phyloP scores from a whole-genome alignment of 2,329 filamentous ascomycete genomes.

The Aspergillus latus region DNA sequence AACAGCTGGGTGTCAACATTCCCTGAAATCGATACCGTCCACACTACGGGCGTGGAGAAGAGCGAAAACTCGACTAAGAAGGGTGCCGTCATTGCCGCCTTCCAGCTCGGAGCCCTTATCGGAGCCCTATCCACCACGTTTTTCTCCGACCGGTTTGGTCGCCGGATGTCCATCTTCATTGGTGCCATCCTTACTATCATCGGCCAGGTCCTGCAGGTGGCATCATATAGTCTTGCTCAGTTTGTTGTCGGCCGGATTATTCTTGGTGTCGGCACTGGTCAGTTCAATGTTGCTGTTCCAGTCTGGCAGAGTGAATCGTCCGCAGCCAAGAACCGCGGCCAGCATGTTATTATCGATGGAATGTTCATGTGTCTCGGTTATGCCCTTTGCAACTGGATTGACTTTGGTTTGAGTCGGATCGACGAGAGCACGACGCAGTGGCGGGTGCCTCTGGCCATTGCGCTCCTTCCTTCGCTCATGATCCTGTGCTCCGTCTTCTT shows the following conservation, averaged over 20 bases:
- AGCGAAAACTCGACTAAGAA: slow-evolving; percentile 27
- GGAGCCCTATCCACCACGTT: slow-evolving; percentile 22
- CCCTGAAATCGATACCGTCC: slow-evolving; percentile 54
- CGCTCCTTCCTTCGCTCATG: slow-evolving; percentile 48
- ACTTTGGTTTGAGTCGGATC: slow-evolving; percentile 50
- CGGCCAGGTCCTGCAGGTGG: slow-evolving; percentile 41
- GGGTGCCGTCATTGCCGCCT: slow-evolving; percentile 28
- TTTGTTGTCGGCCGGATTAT: slow-evolving; percentile 51
- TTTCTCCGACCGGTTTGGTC: slow-evolving; percentile 50
- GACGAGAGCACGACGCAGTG: slow-evolving; percentile 47
- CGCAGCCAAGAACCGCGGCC: slow-evolving; percentile 48
- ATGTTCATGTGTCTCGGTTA: slow-evolving; percentile 42
- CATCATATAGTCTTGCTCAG: slow-evolving; percentile 45
- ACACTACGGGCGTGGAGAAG: slow-evolving; percentile 23
- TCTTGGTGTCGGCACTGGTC: slow-evolving; percentile 50
- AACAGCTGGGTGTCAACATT: slow-evolving; percentile 47
- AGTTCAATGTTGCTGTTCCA: slow-evolving; percentile 50
- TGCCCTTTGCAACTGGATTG: slow-evolving; percentile 43
- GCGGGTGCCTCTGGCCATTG: slow-evolving; percentile 52
- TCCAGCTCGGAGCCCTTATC: slow-evolving; percentile 24
- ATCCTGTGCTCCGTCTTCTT: slow-evolving; percentile 48
- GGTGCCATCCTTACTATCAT: slow-evolving; percentile 36
- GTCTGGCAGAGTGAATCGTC: slow-evolving; percentile 52
- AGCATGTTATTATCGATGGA: slow-evolving; percentile 50
- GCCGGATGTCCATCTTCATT: slow-evolving; percentile 48